phyloP scores from a whole-genome alignment of 768 basidiomycete genomes.

The Suillus decipiens region DNA sequence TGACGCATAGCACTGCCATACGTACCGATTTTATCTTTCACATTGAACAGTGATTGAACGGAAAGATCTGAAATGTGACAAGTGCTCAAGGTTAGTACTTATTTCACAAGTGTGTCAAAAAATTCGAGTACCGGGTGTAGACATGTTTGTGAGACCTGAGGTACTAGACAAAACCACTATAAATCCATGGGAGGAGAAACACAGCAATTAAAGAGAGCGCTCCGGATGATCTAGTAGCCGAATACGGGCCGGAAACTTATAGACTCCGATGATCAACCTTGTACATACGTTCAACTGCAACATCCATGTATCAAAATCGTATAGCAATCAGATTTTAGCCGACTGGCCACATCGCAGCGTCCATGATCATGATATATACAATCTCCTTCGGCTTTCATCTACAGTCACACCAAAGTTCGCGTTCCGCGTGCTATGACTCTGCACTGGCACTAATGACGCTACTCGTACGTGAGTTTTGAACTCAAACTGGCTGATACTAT shows the following conservation, averaged over 20 bases:
- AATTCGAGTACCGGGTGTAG: background rate
- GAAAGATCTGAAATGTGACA: slow-evolving; percentile 46
- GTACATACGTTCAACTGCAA: no score
- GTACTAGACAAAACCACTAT: background rate
- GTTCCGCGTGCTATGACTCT: no score
- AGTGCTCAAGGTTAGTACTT: background rate
- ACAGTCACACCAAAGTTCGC: no score
- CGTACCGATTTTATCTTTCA: slow-evolving; percentile 70
- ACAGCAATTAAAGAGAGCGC: background rate
- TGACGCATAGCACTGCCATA: slow-evolving; percentile 3
- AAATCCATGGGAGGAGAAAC: slow-evolving; percentile 1
- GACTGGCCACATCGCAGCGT: no score
- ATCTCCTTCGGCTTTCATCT: no score
- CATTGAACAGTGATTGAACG: slow-evolving; percentile 57
- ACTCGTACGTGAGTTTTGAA: no score
- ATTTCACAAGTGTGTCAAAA: background rate
- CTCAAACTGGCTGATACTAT: no score
- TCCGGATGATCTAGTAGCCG: background rate
- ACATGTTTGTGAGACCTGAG: background rate
- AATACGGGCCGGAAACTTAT: background rate
- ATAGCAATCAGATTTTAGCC: no score
- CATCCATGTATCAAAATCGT: no score
- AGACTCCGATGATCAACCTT: background rate
- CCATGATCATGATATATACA: no score
- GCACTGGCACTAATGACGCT: no score